Evolutionary conservation across 371 early-diverging fungal genomes (phyloP).

Genomic region (Rhizomucor miehei): DNA sequence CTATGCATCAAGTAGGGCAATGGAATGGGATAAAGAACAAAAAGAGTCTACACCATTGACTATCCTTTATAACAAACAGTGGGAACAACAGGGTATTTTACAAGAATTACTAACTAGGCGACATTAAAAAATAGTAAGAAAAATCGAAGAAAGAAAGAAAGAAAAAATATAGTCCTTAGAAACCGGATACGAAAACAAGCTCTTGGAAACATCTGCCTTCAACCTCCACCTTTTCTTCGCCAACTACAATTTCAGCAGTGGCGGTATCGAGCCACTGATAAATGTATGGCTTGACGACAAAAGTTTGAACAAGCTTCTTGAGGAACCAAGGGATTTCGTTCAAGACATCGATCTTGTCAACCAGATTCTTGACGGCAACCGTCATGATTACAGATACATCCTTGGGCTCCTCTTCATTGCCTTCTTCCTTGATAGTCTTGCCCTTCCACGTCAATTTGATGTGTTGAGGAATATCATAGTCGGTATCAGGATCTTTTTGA

Average conservation of each 20-base stretch:
- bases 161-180: constrained; percentile 18
- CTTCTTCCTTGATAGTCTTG: constrained; percentile 56
- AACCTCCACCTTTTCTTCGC: constrained; percentile 57
- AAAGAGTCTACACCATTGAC: too few species aligned
- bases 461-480: constrained; percentile 76
- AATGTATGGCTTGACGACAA: constrained; percentile 90
- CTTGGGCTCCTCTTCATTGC: constrained; percentile 51
- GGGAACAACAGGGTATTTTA: too few species aligned
- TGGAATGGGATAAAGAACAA: too few species aligned
- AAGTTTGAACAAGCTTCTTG: constrained; percentile 84
- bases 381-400: constrained; percentile 61
- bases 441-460: constrained; percentile 74
- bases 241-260: constrained; percentile 62
- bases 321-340: constrained; percentile 86
- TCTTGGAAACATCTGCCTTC: constrained; percentile 71
- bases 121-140: too few species aligned
- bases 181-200: constrained; percentile 54
- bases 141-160: background rate
- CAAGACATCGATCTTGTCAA: constrained; percentile 84
- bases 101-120: too few species aligned
- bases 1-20: too few species aligned
- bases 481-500: constrained; percentile 65
- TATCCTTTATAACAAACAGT: too few species aligned
- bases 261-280: constrained; percentile 85
- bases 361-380: constrained; percentile 56